Conservation (phyloP, 768 basidiomycete species). For the Tulasnella sp. region DNA sequence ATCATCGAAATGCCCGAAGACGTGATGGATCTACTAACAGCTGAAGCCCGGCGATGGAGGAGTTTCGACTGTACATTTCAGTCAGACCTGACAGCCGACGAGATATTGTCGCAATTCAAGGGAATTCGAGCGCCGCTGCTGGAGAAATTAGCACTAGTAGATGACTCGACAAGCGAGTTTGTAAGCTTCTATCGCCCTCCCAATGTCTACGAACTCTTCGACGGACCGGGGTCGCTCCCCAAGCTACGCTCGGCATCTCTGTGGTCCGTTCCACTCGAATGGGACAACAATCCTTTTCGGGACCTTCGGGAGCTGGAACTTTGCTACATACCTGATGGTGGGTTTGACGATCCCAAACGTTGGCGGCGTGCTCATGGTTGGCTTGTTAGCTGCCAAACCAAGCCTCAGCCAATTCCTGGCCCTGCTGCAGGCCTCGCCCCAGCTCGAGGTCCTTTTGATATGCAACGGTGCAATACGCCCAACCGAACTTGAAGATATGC, state of each 20-base stretch:
- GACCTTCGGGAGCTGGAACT: conserved; percentile 9
- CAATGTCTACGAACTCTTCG: not conserved
- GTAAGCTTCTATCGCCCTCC: not conserved
- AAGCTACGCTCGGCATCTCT: not conserved
- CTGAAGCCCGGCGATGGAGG: not conserved
- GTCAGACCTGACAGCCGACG: not conserved
- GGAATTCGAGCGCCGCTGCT: conserved; percentile 1
- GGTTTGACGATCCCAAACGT: not conserved
- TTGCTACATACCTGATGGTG: conserved; percentile 6
- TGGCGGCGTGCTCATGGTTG: not conserved
- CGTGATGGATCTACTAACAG: not conserved
- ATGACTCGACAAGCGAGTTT: not conserved
- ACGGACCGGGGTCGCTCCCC: conserved; percentile 10
- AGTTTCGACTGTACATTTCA: conserved; percentile 8
- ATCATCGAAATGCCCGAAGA: not conserved
- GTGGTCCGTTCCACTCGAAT: conserved; percentile 7
- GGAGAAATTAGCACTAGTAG: not conserved
- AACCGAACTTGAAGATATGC: not conserved
- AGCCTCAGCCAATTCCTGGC: not conserved
- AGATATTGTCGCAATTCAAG: not conserved
- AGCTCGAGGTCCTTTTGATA: conserved; percentile 3
- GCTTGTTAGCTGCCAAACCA: not conserved
- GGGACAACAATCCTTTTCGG: not conserved
- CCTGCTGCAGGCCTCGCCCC: not conserved
- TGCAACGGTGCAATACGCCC: not conserved